These are phyloP conservation scores for Penicillium vulpinum DNA, from an alignment of 2,329 filamentous ascomycete genomes.

Conservation along the genomic window DNA sequence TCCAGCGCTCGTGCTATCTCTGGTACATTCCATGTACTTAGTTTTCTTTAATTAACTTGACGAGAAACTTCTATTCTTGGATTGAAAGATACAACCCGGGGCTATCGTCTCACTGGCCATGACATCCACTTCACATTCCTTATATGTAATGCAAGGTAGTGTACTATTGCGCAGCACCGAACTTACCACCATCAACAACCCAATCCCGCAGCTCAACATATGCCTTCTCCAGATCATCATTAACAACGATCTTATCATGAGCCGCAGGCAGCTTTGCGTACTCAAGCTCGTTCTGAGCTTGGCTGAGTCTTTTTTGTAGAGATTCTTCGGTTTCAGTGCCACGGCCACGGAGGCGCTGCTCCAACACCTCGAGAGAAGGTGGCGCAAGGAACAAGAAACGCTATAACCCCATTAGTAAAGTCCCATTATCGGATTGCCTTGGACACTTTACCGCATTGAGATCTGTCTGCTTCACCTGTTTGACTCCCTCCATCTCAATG, in stretches of 20 bases:
- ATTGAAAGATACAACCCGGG: not conserved
- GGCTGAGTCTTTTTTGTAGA: constrained; percentile 66
- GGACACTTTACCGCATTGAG: constrained; percentile 56
- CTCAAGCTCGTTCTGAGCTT: constrained; percentile 73
- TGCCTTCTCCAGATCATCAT: constrained; percentile 62
- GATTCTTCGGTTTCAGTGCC: constrained; percentile 76
- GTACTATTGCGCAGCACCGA: constrained; percentile 23
- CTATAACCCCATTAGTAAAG: not conserved
- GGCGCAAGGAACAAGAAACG: constrained; percentile 84
- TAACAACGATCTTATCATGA: constrained; percentile 65
- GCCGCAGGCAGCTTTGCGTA: constrained; percentile 68
- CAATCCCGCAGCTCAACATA: constrained; percentile 56
- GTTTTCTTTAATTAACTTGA: constrained; percentile 35
- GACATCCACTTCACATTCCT: not conserved
- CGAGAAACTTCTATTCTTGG: constrained; percentile 27
- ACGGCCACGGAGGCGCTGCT: constrained; percentile 70
- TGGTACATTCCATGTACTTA: constrained; percentile 38
- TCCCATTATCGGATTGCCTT: not conserved
- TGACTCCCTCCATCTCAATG: constrained; percentile 98
- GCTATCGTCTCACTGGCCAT: not conserved
- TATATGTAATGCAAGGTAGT: not conserved
- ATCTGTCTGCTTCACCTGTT: constrained; percentile 79
- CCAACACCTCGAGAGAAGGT: constrained; percentile 71
- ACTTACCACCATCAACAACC: constrained; percentile 47
- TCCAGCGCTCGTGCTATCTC: constrained; percentile 27